These are phyloP conservation scores for Sarocladiaceae sp. DNA, from an alignment of 2,329 filamentous ascomycete genomes.

Conservation along the genomic window DNA sequence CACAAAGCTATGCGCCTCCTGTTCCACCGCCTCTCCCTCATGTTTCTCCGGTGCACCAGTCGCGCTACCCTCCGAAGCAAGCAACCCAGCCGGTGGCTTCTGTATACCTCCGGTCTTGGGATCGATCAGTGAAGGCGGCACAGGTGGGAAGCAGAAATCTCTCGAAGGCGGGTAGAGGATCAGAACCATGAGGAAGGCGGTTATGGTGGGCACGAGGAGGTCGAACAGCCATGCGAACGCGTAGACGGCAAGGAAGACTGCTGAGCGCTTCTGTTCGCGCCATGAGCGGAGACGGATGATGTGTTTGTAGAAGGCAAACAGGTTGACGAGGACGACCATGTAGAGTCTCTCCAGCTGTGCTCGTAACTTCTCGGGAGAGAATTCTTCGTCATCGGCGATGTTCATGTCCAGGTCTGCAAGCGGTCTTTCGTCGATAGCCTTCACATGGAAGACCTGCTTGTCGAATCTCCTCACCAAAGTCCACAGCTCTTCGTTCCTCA, in stretches of 20 bases:
- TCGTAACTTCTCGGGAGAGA: slow-evolving; percentile 78
- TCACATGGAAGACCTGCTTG: slow-evolving; percentile 66
- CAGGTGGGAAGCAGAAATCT: slow-evolving; percentile 66
- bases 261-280: slow-evolving; percentile 67
- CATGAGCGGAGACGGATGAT: slow-evolving; percentile 73
- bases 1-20: slow-evolving; percentile 78
- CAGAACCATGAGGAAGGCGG: slow-evolving; percentile 57
- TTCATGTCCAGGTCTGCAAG: slow-evolving; percentile 74
- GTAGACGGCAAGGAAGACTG: slow-evolving; percentile 55
- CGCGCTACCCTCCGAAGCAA: slow-evolving; percentile 71
- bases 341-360: slow-evolving; percentile 76
- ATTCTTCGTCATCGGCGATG: slow-evolving; percentile 77
- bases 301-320: slow-evolving; percentile 68
- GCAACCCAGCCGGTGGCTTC: slow-evolving; percentile 69
- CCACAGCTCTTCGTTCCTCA: slow-evolving; percentile 72
- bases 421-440: slow-evolving; percentile 47
- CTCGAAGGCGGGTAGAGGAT: slow-evolving; percentile 63
- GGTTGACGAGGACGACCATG: slow-evolving; percentile 68
- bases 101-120: slow-evolving; percentile 68
- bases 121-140: slow-evolving; percentile 69
- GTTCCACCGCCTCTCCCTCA: slow-evolving; percentile 78
- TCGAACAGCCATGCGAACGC: slow-evolving; percentile 68
- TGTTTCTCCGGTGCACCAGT: slow-evolving; percentile 81
- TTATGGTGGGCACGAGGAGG: slow-evolving; percentile 59
- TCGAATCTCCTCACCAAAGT: slow-evolving; percentile 69